These are phyloP conservation scores for Neobulgaria alba DNA, from an alignment of 2,329 filamentous ascomycete genomes.

Conservation along the genomic window DNA sequence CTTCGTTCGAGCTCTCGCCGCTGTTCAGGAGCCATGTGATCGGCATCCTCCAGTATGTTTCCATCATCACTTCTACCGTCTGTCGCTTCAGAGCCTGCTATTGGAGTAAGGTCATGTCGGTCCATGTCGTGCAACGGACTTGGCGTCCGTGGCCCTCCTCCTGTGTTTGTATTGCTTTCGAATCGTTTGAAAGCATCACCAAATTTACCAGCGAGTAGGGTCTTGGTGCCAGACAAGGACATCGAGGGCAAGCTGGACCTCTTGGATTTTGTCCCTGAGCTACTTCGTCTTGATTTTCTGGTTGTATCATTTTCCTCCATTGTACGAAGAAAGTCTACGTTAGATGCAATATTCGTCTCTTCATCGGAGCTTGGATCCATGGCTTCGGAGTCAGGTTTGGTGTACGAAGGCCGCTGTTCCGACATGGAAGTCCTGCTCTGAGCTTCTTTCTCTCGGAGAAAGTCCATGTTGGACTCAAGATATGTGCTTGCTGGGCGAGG, in stretches of 20 bases:
- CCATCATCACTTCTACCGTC: conserved; percentile 61
- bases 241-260: conserved; percentile 62
- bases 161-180: conserved; percentile 44
- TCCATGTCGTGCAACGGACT: conserved; percentile 34
- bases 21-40: conserved; percentile 77
- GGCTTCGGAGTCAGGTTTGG: conserved; percentile 18
- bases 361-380: conserved; percentile 34
- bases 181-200: conserved; percentile 92
- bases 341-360: conserved; percentile 62
- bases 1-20: conserved; percentile 80
- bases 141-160: conserved; percentile 35
- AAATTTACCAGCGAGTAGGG: conserved; percentile 78
- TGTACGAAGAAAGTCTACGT: conserved; percentile 73
- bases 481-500: conserved; percentile 75
- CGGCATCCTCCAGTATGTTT: conserved; percentile 52
- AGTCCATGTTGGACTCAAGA: conserved; percentile 74
- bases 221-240: conserved; percentile 66
- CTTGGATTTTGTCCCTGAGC: conserved; percentile 38
- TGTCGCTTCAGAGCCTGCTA: conserved; percentile 67
- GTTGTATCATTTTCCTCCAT: conserved; percentile 59
- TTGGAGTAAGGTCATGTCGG: conserved; percentile 48
- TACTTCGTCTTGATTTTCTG: conserved; percentile 39
- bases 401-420: conserved; percentile 27
- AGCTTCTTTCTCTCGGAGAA: conserved; percentile 68
- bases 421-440: conserved; percentile 18